Evolutionary conservation across 345 rosid species (phyloP).

Genomic region (Lenwebbia sp.): DNA sequence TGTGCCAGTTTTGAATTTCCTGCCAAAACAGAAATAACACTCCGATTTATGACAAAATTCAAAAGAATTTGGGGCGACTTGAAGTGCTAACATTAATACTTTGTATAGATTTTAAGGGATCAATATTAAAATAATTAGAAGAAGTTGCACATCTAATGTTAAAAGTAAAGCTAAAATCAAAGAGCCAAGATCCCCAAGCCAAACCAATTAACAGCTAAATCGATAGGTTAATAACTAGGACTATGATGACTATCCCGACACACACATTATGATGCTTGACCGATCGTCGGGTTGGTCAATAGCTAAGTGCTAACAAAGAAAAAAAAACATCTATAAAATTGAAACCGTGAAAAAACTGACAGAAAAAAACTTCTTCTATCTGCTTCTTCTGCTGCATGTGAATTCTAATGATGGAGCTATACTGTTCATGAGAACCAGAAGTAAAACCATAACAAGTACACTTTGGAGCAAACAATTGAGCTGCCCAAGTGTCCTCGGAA

Average conservation of each 20-base stretch:
- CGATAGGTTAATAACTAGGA: neutral
- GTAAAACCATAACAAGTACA: neutral
- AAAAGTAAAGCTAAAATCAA: neutral
- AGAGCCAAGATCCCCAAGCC: neutral
- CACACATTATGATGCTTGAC: neutral
- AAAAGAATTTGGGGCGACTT: neutral
- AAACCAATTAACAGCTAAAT: neutral
- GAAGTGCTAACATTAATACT: neutral
- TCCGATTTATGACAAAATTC: neutral
- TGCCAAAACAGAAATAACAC: neutral
- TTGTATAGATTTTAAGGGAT: neutral
- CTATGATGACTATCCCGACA: neutral
- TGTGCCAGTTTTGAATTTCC: neutral
- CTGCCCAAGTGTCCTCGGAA: neutral
- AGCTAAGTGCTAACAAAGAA: neutral
- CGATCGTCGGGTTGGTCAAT: neutral
- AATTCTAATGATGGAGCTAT: neutral
- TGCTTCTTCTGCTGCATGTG: neutral
- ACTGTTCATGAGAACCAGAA: neutral
- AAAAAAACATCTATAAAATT: neutral
- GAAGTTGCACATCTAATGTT: neutral
- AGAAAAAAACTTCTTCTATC: neutral
- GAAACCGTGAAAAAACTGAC: neutral
- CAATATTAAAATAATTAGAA: neutral
- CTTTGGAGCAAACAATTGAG: neutral